Evolutionary conservation across 2,329 filamentous ascomycete genomes (phyloP).

Genomic region (Ophiosphaerella korrae): DNA sequence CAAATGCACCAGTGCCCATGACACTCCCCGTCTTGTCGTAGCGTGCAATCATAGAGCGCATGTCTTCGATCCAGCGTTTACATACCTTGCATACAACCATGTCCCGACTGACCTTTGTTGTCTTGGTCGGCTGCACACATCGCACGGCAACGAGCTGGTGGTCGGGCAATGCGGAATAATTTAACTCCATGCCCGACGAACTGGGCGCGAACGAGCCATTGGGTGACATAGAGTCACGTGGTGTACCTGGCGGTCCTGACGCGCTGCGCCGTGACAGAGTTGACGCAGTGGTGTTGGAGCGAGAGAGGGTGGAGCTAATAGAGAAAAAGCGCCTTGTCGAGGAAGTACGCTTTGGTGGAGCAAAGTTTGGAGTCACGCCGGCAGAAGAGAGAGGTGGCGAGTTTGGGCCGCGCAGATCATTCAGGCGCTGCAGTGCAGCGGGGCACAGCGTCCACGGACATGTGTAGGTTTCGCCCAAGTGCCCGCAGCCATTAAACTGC

Average conservation of each 20-base stretch:
- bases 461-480: conserved; percentile 33
- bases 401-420: conserved; percentile 30
- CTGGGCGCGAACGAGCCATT: conserved; percentile 13
- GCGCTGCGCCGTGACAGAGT: conserved; percentile 23
- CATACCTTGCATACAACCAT: conserved; percentile 40
- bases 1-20: conserved; percentile 35
- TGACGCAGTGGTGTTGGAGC: conserved; percentile 24
- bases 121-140: conserved; percentile 23
- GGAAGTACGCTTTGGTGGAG: conserved; percentile 25
- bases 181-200: conserved; percentile 5
- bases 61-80: conserved; percentile 30
- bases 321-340: conserved; percentile 34
- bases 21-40: conserved; percentile 40
- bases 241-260: conserved; percentile 19
- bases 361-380: background rate
- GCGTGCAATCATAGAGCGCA: conserved; percentile 37
- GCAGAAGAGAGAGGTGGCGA: conserved; percentile 33
- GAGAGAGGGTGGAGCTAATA: conserved; percentile 29
- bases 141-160: conserved; percentile 29
- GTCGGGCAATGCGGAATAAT: conserved; percentile 31
- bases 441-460: conserved; percentile 37
- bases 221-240: conserved; percentile 19
- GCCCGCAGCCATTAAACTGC: conserved; percentile 43
- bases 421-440: conserved; percentile 27
- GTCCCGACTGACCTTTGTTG: conserved; percentile 28